A percentile compares a stretch with the other conserved stretches of the same genome.
phyloP scores from a whole-genome alignment of 768 basidiomycete species.

The Calocera cornea region DNA sequence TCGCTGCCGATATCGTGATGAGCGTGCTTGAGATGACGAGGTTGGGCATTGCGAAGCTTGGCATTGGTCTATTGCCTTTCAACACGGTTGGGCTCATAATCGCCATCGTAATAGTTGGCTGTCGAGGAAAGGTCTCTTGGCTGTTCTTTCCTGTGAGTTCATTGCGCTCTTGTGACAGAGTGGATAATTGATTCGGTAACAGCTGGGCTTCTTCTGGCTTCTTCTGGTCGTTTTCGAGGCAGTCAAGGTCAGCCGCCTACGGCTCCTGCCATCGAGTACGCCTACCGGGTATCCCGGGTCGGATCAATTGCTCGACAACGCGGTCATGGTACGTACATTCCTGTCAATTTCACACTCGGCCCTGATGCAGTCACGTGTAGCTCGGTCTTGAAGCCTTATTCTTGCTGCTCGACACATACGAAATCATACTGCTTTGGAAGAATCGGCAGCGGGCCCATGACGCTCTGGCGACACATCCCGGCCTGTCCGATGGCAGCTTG shows the following conservation, averaged over 20 bases:
- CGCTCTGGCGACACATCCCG: background rate
- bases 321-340: constrained; percentile 19
- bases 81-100: constrained; percentile 16
- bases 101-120: constrained; percentile 15
- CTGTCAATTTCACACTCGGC: no score
- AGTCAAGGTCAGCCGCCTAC: constrained; percentile 17
- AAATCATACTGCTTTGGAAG: background rate
- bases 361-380: background rate
- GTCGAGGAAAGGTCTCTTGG: constrained; percentile 15
- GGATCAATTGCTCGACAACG: constrained; percentile 22
- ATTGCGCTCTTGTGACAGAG: background rate
- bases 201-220: constrained; percentile 16
- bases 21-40: constrained; percentile 23
- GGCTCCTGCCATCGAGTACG: constrained; percentile 13
- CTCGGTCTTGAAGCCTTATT: background rate
- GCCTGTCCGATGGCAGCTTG: background rate
- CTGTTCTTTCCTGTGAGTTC: constrained; percentile 13
- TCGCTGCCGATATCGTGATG: constrained; percentile 20
- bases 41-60: constrained; percentile 20
- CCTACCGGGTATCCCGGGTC: constrained; percentile 20
- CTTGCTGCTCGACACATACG: background rate
- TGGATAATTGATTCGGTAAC: constrained; percentile 14
- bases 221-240: constrained; percentile 16
- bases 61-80: constrained; percentile 23
- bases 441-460: background rate